Evolutionary conservation across 2,329 filamentous ascomycete species (phyloP), one percentile per base, ranked within the genome.

Genomic region (Arthrobotrys pseudoclavata): DNA sequence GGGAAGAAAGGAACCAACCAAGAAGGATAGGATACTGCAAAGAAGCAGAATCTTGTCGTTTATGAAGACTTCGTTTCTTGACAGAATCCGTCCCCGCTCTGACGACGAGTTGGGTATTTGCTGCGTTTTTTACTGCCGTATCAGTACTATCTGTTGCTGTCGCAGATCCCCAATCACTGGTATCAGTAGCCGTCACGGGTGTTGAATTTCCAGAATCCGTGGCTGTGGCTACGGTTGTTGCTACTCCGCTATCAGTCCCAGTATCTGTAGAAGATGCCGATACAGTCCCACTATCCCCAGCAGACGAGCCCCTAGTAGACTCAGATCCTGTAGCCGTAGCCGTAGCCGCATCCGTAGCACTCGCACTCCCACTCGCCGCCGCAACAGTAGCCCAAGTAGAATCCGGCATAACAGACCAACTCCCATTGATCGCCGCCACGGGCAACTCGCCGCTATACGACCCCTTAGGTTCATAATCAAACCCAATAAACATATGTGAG

Each of bases 371-470:
- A 18, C 29, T 31, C 2, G 2, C 53, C 4, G 42, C 12, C 13
- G 22, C 45, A 20, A 69, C 52, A 3, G 42, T 62, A 12, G 50
- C 34, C 74, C 74, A 77, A 18, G 67, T 53, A 1, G n/a, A 34
- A 68, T 77, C 74, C 61, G 74, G 74, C 61, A 67, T 47, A 7
- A 77, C 74, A 26, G 68, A 77, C 74, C 74, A 77, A 26, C 67
- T 71, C 24, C 74, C 74, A 63, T 77, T 77, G 47, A 77, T 71
- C 31, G 60, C 31, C 20, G 66, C 52, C 1, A 77, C 67, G 2
- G 67, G 18, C 15, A 70, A 31, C 13, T 7, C 1, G 5, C 74
- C 74, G 1, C 37, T 4, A 31, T 77, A 77, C 67, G 71, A 57
- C 6, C 24, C 45, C 15, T 22, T 53, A 9, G 61, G 64, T 0